Evolutionary conservation across 441 rosid species (phyloP).

Genomic region (Pelargonium fulgidum): DNA sequence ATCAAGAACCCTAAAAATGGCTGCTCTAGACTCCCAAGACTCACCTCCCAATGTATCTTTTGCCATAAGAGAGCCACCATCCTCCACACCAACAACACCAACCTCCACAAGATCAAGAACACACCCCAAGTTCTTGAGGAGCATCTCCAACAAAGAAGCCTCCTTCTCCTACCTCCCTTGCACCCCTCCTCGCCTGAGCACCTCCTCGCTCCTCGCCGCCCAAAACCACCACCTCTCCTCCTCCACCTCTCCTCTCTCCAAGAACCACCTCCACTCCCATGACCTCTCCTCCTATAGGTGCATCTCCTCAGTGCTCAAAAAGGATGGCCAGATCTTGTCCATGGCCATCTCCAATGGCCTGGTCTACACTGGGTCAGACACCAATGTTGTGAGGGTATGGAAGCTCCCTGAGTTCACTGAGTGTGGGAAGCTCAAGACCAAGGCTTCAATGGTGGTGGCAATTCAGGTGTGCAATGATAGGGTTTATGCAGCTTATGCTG

Average conservation of each 20-base stretch:
- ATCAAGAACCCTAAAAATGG: too few species aligned
- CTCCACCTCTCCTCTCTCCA: not conserved
- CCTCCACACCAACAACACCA: conserved; percentile 5
- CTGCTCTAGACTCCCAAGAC: too few species aligned
- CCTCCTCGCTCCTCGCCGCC: conserved; percentile 19
- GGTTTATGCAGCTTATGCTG: conserved; percentile 45
- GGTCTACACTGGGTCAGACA: conserved; percentile 38
- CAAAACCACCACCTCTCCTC: conserved; percentile 20
- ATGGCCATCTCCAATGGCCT: conserved; percentile 30
- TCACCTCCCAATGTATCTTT: too few species aligned
- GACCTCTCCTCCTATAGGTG: conserved; percentile 27
- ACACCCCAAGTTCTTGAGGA: conserved; percentile 17
- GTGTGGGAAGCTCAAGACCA: conserved; percentile 41
- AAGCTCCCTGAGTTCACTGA: conserved; percentile 43
- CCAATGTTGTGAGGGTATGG: conserved; percentile 40
- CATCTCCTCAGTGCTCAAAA: conserved; percentile 37
- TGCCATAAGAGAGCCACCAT: too few species aligned
- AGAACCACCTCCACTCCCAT: conserved; percentile 13
- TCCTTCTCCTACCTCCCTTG: conserved; percentile 26
- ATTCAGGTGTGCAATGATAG: conserved; percentile 30
- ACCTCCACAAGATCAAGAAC: not conserved
- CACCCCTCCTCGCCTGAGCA: conserved; percentile 25
- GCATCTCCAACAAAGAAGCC: conserved; percentile 33
- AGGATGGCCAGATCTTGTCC: conserved; percentile 45
- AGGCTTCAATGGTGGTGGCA: conserved; percentile 32